A percentile compares a stretch with the other conserved stretches of the same genome.
Conservation (phyloP, 2,329 filamentous ascomycete genomes). For the Fusarium pseudograminearum region DNA sequence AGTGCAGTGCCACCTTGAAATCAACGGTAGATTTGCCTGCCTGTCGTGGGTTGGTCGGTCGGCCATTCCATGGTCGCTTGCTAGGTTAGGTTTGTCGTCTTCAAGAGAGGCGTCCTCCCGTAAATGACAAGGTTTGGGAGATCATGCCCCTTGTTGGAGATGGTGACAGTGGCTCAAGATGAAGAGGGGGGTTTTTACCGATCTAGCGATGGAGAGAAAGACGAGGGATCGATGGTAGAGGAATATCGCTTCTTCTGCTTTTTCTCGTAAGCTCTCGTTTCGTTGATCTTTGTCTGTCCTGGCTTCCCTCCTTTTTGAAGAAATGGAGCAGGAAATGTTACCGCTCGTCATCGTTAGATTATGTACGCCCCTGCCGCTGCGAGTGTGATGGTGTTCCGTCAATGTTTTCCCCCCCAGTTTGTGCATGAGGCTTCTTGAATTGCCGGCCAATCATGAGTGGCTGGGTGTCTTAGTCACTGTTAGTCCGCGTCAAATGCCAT, state of each 20-base stretch:
- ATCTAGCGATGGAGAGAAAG: constrained; percentile 2
- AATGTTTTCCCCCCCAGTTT: constrained; percentile 42
- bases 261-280: neutral
- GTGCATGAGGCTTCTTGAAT: constrained; percentile 46
- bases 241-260: neutral
- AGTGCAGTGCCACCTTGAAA: constrained; percentile 38
- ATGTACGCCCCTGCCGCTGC: constrained; percentile 41
- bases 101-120: constrained; percentile 21
- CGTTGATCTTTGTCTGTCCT: neutral
- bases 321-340: constrained; percentile 1
- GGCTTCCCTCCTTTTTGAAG: neutral
- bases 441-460: constrained; percentile 35
- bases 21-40: constrained; percentile 38
- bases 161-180: constrained; percentile 26
- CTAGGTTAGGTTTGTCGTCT: constrained; percentile 24
- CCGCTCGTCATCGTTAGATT: constrained; percentile 25
- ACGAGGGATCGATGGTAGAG: neutral
- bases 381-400: constrained; percentile 44
- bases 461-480: constrained; percentile 37
- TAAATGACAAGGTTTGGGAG: constrained; percentile 45
- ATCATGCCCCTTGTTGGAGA: constrained; percentile 43
- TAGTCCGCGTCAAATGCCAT: constrained; percentile 38
- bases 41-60: neutral
- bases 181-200: constrained; percentile 26
- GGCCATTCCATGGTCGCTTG: constrained; percentile 22